Conservation (phyloP, 208 protist genomes). For the Herpetomonas samuelpessoai region DNA sequence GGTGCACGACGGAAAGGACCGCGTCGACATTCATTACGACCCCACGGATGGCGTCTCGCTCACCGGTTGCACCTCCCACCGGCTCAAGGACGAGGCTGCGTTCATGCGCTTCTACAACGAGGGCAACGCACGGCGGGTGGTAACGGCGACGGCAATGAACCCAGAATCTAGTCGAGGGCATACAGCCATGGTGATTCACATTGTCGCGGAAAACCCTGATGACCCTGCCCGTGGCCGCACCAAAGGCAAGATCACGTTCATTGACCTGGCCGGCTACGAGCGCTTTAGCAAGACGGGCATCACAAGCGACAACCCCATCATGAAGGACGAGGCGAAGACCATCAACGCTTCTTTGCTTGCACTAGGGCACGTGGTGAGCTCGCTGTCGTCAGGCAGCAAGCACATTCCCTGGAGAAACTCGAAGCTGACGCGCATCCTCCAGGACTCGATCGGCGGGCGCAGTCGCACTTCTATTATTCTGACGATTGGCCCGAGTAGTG, state of each 20-base stretch:
- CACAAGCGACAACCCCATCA: slow-evolving; percentile 62
- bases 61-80: slow-evolving; percentile 64
- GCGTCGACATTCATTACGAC: slow-evolving; percentile 79
- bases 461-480: slow-evolving; percentile 87
- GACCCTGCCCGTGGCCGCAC: slow-evolving; percentile 44
- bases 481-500: slow-evolving; percentile 82
- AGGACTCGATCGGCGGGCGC: slow-evolving; percentile 91
- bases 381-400: slow-evolving; percentile 57
- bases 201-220: slow-evolving; percentile 54
- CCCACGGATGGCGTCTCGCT: slow-evolving; percentile 67
- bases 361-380: slow-evolving; percentile 81
- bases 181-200: slow-evolving; percentile 76
- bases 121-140: slow-evolving; percentile 77
- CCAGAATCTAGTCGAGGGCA: slow-evolving; percentile 87
- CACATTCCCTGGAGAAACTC: slow-evolving; percentile 91
- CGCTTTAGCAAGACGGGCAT: slow-evolving; percentile 90
- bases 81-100: slow-evolving; percentile 42
- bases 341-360: slow-evolving; percentile 89
- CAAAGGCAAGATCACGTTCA: slow-evolving; percentile 87
- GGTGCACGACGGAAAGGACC: slow-evolving; percentile 52
- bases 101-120: slow-evolving; percentile 86
- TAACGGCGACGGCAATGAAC: slow-evolving; percentile 90
- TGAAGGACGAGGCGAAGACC: slow-evolving; percentile 89
- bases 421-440: slow-evolving; percentile 92
- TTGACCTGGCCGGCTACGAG: slow-evolving; percentile 90